Evolutionary conservation across 805 yeast species (phyloP), one percentile per base, ranked within the genome.

Genomic region (Jamesozyma spencerorum): DNA sequence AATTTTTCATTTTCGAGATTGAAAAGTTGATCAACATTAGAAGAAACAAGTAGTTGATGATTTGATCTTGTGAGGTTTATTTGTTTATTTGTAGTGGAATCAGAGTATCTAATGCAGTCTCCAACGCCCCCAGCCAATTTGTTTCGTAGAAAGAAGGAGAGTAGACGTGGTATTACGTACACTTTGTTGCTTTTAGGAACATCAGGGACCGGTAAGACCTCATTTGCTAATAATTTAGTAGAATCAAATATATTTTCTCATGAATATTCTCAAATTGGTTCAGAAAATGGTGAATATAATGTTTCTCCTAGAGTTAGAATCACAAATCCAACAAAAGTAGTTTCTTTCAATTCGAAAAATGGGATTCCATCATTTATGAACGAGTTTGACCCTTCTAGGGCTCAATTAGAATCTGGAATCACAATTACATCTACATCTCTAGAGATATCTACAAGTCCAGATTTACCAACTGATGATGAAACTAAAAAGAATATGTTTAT

Each of bases 161-260:
- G 77, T 47, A 79, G 75, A 54, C 78, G 83, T 53, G 87, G 85
- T 30, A 70, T 81, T 54, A 77, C 81, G 47, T 82, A 82, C 65
- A 77, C 87, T 31, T 66, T 83, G 51, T 71, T 83, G 77, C 71
- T 81, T 14, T 76, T 79, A 18, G 94, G 94, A 15, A 74, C 75
- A 36, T 71, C 78, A 46, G 90, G 90, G 14, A 74, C 85, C 0
- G 94, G 94, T 10, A 83, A 82, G 55, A 75, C 88, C 17, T 77
- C 90, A 0, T 83, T 83, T 54, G 68, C 82, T 45, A 83, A 83
- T 54, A 71, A 83, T 34, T 57, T 83, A 38, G 59, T 83, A 45
- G 83, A 78, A 55, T 75, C 77, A 31, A 73, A 71, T 42, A 68
- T 82, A 30, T 57, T 82, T 46, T 72, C 78, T 14, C 85, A 80